A percentile compares a stretch with the other conserved stretches of the same genome.
These are phyloP conservation scores for Vanrija sp. DNA, from an alignment of 1,284 basidiomycete species.

Conservation along the genomic window DNA sequence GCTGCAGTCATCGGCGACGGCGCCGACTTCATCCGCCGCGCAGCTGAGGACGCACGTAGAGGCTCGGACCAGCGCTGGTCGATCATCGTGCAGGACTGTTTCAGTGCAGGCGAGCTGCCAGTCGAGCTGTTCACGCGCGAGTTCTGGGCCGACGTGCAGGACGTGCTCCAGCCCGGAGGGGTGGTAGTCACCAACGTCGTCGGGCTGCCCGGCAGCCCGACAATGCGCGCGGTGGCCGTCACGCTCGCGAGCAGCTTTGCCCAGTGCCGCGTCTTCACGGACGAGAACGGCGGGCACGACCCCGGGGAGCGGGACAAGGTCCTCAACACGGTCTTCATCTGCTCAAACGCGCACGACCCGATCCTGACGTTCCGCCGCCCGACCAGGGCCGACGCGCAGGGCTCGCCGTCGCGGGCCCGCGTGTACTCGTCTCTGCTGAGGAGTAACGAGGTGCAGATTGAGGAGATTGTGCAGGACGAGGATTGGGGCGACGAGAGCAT, in stretches of 20 bases:
- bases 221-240: slow-evolving; percentile 62
- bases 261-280: slow-evolving; percentile 76
- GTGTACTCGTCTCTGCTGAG: slow-evolving; percentile 24
- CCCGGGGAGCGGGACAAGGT: slow-evolving; percentile 55
- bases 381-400: slow-evolving; percentile 25
- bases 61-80: slow-evolving; percentile 54
- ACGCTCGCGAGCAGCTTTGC: slow-evolving; percentile 67
- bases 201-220: slow-evolving; percentile 60
- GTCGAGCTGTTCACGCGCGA: slow-evolving; percentile 72
- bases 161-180: slow-evolving; percentile 64
- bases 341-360: slow-evolving; percentile 48
- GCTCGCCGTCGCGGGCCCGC: slow-evolving; percentile 31
- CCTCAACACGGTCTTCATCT: slow-evolving; percentile 54
- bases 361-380: slow-evolving; percentile 64
- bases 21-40: slow-evolving; percentile 58
- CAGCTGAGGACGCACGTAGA: slow-evolving; percentile 23
- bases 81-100: slow-evolving; percentile 82
- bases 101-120: slow-evolving; percentile 82
- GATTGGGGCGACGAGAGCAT: neutral
- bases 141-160: slow-evolving; percentile 70
- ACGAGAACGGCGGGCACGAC: slow-evolving; percentile 48
- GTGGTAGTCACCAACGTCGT: slow-evolving; percentile 75
- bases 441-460: slow-evolving; percentile 28
- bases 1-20: slow-evolving; percentile 72
- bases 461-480: slow-evolving; percentile 16